Evolutionary conservation across 768 basidiomycete species (phyloP).

Genomic region (Pisolithus tinctorius): DNA sequence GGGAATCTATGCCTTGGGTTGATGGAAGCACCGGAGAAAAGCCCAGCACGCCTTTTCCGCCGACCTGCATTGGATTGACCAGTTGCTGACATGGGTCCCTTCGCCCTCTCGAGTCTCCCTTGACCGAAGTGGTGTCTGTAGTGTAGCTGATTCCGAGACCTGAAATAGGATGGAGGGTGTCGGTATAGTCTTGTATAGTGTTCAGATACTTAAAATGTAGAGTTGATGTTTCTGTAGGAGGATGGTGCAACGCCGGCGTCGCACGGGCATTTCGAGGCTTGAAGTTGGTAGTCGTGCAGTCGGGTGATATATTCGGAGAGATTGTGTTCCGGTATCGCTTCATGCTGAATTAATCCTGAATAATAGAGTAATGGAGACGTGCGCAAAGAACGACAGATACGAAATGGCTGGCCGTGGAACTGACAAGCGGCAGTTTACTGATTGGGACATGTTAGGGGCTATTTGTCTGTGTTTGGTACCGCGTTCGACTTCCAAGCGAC

Average conservation of each 20-base stretch:
- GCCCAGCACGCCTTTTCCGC: not conserved
- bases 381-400: not conserved
- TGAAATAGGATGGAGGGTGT: constrained; percentile 10
- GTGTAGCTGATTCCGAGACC: constrained; percentile 21
- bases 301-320: constrained; percentile 9
- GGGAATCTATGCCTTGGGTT: not conserved
- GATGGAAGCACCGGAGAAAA: not conserved
- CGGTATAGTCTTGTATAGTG: not conserved
- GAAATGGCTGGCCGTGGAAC: not conserved
- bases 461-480: constrained; percentile 19
- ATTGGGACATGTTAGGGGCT: not conserved
- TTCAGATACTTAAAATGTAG: constrained; percentile 21
- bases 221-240: constrained; percentile 14
- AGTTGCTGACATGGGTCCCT: not conserved
- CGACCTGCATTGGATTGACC: constrained; percentile 3
- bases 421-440: no score
- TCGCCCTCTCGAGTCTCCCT: not conserved
- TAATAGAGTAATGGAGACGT: constrained; percentile 3
- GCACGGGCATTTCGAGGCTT: constrained; percentile 12
- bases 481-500: no score
- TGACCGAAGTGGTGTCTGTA: not conserved
- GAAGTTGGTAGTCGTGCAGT: constrained; percentile 1
- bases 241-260: constrained; percentile 27
- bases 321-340: constrained; percentile 19
- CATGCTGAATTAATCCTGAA: constrained; percentile 13